Evolutionary conservation across 148 eudicot species (phyloP), one percentile per base, ranked within the genome.

Genomic region (Linanthus parryae): DNA sequence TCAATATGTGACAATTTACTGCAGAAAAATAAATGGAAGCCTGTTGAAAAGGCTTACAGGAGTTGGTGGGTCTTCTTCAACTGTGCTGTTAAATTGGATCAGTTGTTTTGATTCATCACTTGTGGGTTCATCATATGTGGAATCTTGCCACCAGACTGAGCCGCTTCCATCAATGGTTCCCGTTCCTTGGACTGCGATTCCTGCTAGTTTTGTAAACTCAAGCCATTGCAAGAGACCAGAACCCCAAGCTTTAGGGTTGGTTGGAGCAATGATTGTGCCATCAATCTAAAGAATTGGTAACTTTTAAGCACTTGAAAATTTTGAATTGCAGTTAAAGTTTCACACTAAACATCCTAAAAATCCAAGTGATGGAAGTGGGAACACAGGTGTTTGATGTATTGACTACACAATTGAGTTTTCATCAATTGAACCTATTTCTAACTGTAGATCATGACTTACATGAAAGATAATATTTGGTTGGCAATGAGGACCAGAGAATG

Each of bases 111-210:
- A 54, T 73, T 85, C 84, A 37, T 74, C 73, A 14, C 86, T 80
- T 14, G 58, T 21, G 13, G 94, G 79, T 34, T 74, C 67, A 24
- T 78, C 80, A 29, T 63, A 49, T 3, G 78, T 56, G 44, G 79
- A 67, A 25, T 74, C 76, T 58, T 78, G 74, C 98, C 98, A 92
- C 98, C 98, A 92, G 43, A 73, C 74, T 3, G 85, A 73, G 38
- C 96, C 98, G 27, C 80, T 77, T 53, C 98, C 98, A 59, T 92
- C 98, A 21, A 92, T 79, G 21, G 52, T 53, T 9, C 98, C 98
- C 15, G 70, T 73, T 47, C 98, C 98, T 43, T 64, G 72, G 33
- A 92, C 57, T 4, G 80, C 65, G 29, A 81, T 59, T 61, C 98
- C 94, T 43, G 40, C 76, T 29, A 92, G 71, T 70, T 92, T 88